These are phyloP conservation scores for Epichloe typhina DNA, from an alignment of 2,329 filamentous ascomycete genomes.

Conservation along the genomic window DNA sequence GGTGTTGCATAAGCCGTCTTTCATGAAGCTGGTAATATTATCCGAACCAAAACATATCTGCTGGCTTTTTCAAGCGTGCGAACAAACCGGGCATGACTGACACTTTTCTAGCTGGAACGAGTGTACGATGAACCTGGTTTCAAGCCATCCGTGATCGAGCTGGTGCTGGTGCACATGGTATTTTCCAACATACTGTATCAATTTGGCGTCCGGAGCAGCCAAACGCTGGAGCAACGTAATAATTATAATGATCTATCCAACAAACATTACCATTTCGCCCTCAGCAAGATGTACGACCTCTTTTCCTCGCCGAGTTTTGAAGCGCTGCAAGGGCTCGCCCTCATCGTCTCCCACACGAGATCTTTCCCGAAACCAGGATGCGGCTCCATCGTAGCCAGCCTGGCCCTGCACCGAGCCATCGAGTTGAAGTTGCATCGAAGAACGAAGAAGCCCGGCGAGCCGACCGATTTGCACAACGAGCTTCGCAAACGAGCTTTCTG, in stretches of 20 bases:
- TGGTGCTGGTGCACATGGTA: slow-evolving; percentile 64
- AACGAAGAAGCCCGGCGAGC: slow-evolving; percentile 34
- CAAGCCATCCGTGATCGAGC: slow-evolving; percentile 48
- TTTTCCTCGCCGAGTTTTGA: slow-evolving; percentile 46
- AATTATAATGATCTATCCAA: slow-evolving; percentile 54
- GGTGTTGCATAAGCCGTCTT: slow-evolving; percentile 62
- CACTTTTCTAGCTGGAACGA: slow-evolving; percentile 35
- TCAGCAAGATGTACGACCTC: slow-evolving; percentile 56
- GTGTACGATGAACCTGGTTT: slow-evolving; percentile 60
- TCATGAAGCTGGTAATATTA: slow-evolving; percentile 49
- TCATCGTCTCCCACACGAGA: slow-evolving; percentile 61
- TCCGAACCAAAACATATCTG: too few relatives aligned
- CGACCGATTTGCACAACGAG: slow-evolving; percentile 53
- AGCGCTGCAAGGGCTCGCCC: slow-evolving; percentile 58
- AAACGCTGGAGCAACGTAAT: slow-evolving; percentile 37
- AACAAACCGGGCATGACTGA: neutral
- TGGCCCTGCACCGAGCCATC: slow-evolving; percentile 54
- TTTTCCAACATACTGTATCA: slow-evolving; percentile 69
- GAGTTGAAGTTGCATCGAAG: slow-evolving; percentile 66
- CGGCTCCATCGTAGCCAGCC: slow-evolving; percentile 53
- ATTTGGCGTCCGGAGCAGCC: slow-evolving; percentile 55
- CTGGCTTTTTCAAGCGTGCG: neutral
- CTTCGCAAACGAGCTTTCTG: slow-evolving; percentile 69
- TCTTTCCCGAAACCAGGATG: slow-evolving; percentile 69
- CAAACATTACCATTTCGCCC: slow-evolving; percentile 63